These are phyloP conservation scores for Candida silvicultrix DNA, from an alignment of 805 yeast species.

Conservation along the genomic window DNA sequence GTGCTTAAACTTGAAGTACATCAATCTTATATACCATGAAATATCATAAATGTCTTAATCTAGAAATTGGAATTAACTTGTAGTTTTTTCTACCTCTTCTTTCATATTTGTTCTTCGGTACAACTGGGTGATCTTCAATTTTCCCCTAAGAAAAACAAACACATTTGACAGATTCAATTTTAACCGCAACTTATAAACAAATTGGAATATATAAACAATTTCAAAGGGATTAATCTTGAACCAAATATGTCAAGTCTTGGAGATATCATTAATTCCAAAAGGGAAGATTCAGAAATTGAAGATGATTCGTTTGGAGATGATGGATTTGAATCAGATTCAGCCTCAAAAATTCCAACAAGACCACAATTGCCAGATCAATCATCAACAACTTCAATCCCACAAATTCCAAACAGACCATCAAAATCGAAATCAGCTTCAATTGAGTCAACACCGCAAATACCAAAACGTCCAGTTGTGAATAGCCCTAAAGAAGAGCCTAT, in stretches of 20 bases:
- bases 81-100: no score
- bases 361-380: not conserved
- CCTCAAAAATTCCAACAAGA: not conserved
- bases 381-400: conserved; percentile 9
- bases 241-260: not conserved
- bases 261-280: not conserved
- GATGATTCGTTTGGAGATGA: not conserved
- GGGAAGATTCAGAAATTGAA: not conserved
- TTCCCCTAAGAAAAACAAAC: not conserved
- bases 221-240: no score
- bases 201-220: not conserved
- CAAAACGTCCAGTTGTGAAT: conserved; percentile 1
- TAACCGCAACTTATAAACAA: not conserved
- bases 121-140: not conserved
- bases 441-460: conserved; percentile 5
- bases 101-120: no score
- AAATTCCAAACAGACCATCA: conserved; percentile 15
- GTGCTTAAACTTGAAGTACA: conserved; percentile 32
- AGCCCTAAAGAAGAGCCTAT: not conserved
- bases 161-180: conserved; percentile 1
- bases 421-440: conserved; percentile 3
- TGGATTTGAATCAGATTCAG: not conserved
- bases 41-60: not conserved
- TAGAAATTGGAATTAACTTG: no score
- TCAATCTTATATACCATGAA: not conserved